Conservation (phyloP, 129 eudicot species). For the Flaveria linearis region DNA sequence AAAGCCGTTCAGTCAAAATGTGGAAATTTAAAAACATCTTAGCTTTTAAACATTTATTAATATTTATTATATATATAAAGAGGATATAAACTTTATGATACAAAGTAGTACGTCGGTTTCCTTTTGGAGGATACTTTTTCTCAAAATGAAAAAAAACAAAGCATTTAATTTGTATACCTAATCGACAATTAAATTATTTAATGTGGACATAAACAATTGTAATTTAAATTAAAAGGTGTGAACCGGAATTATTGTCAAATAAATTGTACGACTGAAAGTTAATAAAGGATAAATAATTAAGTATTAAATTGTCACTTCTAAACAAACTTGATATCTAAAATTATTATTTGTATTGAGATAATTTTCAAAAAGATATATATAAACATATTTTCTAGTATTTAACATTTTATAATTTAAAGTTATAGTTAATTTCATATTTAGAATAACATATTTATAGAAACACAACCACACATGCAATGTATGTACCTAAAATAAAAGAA, state of each 20-base stretch:
- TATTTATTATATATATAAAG: no score
- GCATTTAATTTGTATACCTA: conserved; percentile 1
- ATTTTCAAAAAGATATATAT: neutral
- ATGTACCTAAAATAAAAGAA: neutral
- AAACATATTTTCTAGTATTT: neutral
- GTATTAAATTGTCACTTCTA: neutral
- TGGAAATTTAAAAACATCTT: neutral
- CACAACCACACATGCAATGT: neutral
- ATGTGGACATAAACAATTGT: neutral
- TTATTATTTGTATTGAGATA: neutral
- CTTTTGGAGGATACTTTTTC: conserved; percentile 5
- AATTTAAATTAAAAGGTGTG: neutral
- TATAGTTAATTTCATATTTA: neutral
- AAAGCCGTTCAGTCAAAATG: neutral
- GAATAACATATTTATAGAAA: neutral
- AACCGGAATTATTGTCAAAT: neutral
- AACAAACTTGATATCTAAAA: neutral
- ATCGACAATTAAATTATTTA: neutral
- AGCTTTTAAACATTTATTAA: neutral
- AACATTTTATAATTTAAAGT: neutral
- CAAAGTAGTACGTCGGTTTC: conserved; percentile 11
- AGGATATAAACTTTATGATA: conserved; percentile 1
- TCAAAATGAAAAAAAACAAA: neutral
- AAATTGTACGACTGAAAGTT: neutral
- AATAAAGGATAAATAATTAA: neutral